Evolutionary conservation across 225 moss, liverwort and hornwort genomes (phyloP), one percentile per base, ranked within the genome.

Genomic region (Takakia lepidozioides): DNA sequence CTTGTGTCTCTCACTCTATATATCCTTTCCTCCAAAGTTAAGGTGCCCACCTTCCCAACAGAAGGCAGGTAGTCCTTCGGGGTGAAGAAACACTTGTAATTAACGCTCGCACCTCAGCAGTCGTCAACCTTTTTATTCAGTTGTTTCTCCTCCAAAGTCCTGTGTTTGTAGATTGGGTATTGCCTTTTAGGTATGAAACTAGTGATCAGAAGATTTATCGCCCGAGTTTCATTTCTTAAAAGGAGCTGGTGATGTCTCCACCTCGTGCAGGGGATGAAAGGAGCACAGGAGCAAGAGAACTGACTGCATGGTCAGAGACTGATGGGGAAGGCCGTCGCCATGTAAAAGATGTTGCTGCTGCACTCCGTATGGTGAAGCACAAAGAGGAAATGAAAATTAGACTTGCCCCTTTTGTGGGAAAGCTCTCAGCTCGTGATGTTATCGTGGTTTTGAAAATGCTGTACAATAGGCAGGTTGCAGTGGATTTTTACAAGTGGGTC

Each of bases 401-500:
- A 60, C 71, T 85, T 30, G 49, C 54, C 2, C 76, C 73, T 8
- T 85, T 76, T 26, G 58, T 68, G 27, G 81, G 81, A 10, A 85
- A 70, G 50, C 59, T 85, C 19, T 68, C 49, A 23, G 49, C 70
- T 25, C 81, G 65, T 4, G 80, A 76, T 32, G 62, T 64, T 16
- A 74, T 70, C 3, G 29, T 76, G 51, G 64, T 85, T 7, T 76
- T 85, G 30, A 73, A 75, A 46, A 64, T 70, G 66, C 64, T 81
- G 73, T 60, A 69, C 46, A 81, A 72, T 54, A 69, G 70, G 18
- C 70, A 81, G 46, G 59, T 67, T 0, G 52, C 51, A 1, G 73
- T 65, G 17, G 69, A 72, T 7, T 76, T 81, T 27, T 80, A 68
- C 56, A 80, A 75, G 25, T 80, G 80, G 80, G 71, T 75, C 1